These are phyloP conservation scores for Teratosphaeria viscida DNA, from an alignment of 2,329 filamentous ascomycete species.

Conservation along the genomic window DNA sequence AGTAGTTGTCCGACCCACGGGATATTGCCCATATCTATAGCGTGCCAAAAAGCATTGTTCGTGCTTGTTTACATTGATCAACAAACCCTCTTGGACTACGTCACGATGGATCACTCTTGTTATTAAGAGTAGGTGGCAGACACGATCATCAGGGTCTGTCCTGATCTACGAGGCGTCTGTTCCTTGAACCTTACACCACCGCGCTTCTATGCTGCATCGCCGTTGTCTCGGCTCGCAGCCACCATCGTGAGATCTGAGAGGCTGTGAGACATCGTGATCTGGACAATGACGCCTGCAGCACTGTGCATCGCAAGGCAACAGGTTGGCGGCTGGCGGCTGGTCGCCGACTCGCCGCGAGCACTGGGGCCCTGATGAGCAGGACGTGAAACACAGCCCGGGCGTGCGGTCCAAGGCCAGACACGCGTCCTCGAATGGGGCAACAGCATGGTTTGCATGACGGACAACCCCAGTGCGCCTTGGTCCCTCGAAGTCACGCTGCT, in stretches of 20 bases:
- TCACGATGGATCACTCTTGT: too few species aligned
- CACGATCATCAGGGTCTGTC: not conserved
- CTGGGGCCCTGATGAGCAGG: not conserved
- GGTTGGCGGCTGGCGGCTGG: not conserved
- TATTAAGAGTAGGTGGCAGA: not conserved
- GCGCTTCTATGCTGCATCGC: not conserved
- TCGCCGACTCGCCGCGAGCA: not conserved
- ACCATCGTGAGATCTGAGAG: not conserved
- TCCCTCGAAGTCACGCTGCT: not conserved
- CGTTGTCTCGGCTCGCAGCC: not conserved
- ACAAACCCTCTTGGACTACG: not conserved
- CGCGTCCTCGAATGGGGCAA: not conserved
- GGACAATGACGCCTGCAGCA: not conserved
- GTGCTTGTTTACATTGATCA: not conserved
- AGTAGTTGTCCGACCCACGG: not conserved
- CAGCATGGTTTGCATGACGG: not conserved
- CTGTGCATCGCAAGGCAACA: not conserved
- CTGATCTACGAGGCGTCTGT: not conserved
- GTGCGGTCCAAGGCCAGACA: not conserved
- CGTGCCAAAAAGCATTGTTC: not conserved
- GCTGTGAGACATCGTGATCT: not conserved
- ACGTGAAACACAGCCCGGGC: not conserved
- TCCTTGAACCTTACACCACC: not conserved
- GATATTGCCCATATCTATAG: too few species aligned
- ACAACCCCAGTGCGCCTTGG: not conserved